Base-by-base conservation (phyloP, 1,139 yeast species). In the Geotrichum candidum region DNA sequence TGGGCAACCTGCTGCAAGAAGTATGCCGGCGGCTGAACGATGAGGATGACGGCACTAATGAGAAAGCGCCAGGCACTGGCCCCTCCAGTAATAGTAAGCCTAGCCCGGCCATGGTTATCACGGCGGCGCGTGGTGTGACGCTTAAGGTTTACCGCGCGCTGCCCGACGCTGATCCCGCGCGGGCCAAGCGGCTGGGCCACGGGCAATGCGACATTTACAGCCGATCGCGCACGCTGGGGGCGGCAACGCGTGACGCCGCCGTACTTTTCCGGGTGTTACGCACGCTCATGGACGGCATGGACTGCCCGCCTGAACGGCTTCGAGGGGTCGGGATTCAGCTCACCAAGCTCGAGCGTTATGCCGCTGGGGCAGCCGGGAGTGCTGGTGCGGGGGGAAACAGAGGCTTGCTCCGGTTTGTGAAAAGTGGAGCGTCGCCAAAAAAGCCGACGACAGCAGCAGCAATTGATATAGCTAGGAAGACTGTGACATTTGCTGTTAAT, bases 241-340 rank as follows among this genome's bases (percentile, higher is more conserved):
- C 31, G 6, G 70, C 90, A n/a, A 86, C 96, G 0, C 80, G 83
- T 68, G 89, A 86, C 58, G 69, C 79, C 68, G 89, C 89, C 0
- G 73, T 83, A 6, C 74, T 92, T 2, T 82, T 86, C 0, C 79
- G 85, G 2, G 90, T 87, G 68, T 73, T 86, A 13, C 83, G 84
- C 66, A 78, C 83, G 7, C 70, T 88, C 31, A 82, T 82, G 65
- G 74, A 90, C 60, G 77, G 81, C 66, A 65, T 88, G 48, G 80
- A 82, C 48, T 80, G 88, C 56, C 86, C 88, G 0, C 85, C 90
- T 0, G 70, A 70, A 6, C 96, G 90, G 57, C 74, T 92, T 15
- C 76, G 98, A 61, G 98, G 98, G 0, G 74, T 92, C 1, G 87
- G 96, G 0, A 78, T 92, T 0, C 87, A 85, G 50, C 78, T 90